Conservation (phyloP, 2,329 filamentous ascomycete species). For the Hysterium pulicare region DNA sequence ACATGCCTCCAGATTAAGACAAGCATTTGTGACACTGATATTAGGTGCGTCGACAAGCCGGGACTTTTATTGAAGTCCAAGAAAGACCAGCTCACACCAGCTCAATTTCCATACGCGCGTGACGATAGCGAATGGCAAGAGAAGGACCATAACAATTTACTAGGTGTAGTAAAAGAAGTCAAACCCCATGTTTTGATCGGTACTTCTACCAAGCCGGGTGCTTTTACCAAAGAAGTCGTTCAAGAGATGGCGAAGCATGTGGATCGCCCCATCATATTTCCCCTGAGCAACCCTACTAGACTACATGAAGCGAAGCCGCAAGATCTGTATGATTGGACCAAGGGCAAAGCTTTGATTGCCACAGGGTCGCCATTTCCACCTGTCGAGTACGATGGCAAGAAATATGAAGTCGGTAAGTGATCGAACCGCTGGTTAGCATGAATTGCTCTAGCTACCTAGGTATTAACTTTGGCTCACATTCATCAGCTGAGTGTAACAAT, state of each 20-base stretch:
- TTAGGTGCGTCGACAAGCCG: constrained; percentile 75
- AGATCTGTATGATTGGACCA: constrained; percentile 74
- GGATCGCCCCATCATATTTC: constrained; percentile 78
- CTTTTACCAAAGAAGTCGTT: constrained; percentile 73
- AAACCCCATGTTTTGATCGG: constrained; percentile 81
- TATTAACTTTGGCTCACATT: too few species aligned
- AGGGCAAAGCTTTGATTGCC: constrained; percentile 73
- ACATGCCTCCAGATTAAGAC: too few species aligned
- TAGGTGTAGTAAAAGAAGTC: constrained; percentile 65
- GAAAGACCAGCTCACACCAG: constrained; percentile 59
- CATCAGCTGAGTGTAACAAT: constrained; percentile 80
- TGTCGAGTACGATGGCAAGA: constrained; percentile 57
- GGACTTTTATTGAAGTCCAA: constrained; percentile 68
- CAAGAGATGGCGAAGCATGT: constrained; percentile 72
- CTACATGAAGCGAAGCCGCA: constrained; percentile 78
- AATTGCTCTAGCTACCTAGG: too few species aligned
- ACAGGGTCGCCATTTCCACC: constrained; percentile 81
- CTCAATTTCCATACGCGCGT: constrained; percentile 66
- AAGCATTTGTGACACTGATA: not conserved
- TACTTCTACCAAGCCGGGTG: constrained; percentile 72
- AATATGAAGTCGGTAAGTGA: constrained; percentile 53
- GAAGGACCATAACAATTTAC: constrained; percentile 56
- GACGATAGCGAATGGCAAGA: constrained; percentile 61
- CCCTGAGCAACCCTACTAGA: constrained; percentile 79
- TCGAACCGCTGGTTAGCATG: too few species aligned